Percentiles rank a stretch among this genome's conserved stretches.
Evolutionary conservation across 371 early-diverging fungal genomes (phyloP).

Genomic region (Lichtheimia hyalospora): DNA sequence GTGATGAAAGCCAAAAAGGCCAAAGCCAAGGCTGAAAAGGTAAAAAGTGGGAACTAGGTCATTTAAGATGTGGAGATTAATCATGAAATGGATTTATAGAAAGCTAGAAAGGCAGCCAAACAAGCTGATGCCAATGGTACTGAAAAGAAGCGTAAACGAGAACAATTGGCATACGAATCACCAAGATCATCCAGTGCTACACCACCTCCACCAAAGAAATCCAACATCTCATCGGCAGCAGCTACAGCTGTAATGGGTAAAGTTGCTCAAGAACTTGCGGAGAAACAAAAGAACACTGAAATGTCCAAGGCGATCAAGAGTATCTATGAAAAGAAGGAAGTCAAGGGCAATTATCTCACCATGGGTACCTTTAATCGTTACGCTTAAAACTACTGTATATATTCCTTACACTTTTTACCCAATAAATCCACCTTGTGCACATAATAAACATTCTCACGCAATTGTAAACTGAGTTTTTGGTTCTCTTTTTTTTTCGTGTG

Average conservation of each 20-base stretch:
- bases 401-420: too few relatives aligned
- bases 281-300: conserved; percentile 32
- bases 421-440: too few relatives aligned
- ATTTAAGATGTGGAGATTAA: neutral
- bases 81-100: conserved; percentile 18
- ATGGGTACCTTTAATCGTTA: conserved; percentile 76
- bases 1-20: conserved; percentile 59
- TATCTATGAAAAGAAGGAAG: conserved; percentile 52
- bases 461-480: too few relatives aligned
- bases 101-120: conserved; percentile 45
- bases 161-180: conserved; percentile 9
- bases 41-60: conserved; percentile 25
- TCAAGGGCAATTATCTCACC: conserved; percentile 59
- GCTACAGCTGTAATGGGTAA: conserved; percentile 56
- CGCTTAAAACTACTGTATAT: conserved; percentile 9
- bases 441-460: too few relatives aligned
- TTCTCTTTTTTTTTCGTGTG: too few relatives aligned
- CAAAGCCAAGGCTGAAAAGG: conserved; percentile 60
- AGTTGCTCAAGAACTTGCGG: conserved; percentile 57
- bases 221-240: conserved; percentile 30
- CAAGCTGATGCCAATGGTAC: conserved; percentile 18
- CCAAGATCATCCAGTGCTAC: neutral
- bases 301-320: conserved; percentile 58
- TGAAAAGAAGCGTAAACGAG: conserved; percentile 30
- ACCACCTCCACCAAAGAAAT: conserved; percentile 9